These are phyloP conservation scores for Funneliformis mosseae DNA, from an alignment of 192 early-diverging fungal species.

Conservation along the genomic window DNA sequence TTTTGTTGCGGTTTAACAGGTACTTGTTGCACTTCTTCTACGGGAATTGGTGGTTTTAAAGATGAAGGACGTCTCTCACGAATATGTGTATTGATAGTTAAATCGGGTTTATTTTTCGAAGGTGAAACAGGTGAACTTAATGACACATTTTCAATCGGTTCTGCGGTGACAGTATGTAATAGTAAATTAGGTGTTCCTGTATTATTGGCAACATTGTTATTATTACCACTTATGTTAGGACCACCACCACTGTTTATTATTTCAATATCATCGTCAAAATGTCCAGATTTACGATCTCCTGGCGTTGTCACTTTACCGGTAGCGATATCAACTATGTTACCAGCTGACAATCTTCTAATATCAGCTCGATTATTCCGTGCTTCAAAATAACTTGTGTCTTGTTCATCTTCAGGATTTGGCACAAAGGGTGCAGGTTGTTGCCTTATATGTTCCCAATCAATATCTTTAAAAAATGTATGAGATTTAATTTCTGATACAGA, in stretches of 20 bases:
- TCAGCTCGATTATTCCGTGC: slow-evolving; percentile 78
- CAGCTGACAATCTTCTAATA: slow-evolving; percentile 71
- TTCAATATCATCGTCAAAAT: neutral
- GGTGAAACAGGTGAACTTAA: neutral
- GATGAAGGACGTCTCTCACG: slow-evolving; percentile 11
- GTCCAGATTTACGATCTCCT: slow-evolving; percentile 22
- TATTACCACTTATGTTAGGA: neutral
- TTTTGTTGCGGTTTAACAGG: slow-evolving; percentile 5
- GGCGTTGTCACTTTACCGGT: slow-evolving; percentile 2
- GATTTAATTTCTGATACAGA: slow-evolving; percentile 66
- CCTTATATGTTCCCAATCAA: slow-evolving; percentile 77
- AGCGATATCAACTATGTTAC: slow-evolving; percentile 54
- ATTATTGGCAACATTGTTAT: neutral
- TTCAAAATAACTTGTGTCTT: slow-evolving; percentile 93
- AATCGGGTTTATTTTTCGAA: slow-evolving; percentile 13
- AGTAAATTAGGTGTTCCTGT: neutral
- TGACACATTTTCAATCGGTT: neutral
- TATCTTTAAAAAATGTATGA: slow-evolving; percentile 73
- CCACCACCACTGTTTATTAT: neutral
- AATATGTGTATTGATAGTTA: slow-evolving; percentile 28
- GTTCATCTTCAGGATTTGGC: slow-evolving; percentile 75
- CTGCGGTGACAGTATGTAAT: neutral
- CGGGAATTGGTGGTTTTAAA: neutral
- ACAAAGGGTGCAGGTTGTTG: slow-evolving; percentile 84
- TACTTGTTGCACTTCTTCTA: neutral